These are phyloP conservation scores for Penicillium brevicompactum DNA, from an alignment of 2,329 filamentous ascomycete species.

Conservation along the genomic window DNA sequence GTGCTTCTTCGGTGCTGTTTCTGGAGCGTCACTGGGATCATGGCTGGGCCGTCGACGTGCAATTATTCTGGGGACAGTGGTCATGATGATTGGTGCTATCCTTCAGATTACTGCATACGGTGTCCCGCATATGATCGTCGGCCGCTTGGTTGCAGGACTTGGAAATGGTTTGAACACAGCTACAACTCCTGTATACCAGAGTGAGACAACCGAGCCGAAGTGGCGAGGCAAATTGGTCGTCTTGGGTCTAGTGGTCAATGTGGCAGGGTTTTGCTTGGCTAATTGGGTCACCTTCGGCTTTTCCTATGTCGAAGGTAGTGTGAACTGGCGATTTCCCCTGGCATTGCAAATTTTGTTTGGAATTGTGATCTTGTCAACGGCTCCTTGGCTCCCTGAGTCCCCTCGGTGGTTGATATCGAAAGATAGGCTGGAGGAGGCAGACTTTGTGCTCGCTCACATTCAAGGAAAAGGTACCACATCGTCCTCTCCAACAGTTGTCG, in stretches of 20 bases:
- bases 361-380: constrained; percentile 4
- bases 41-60: constrained; percentile 27
- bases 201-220: constrained; percentile 48
- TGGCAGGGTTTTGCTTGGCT: constrained; percentile 20
- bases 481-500: constrained; percentile 39
- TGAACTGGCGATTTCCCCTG: constrained; percentile 8
- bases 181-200: constrained; percentile 50
- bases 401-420: constrained; percentile 33
- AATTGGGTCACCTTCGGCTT: constrained; percentile 25
- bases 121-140: constrained; percentile 42
- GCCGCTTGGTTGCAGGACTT: constrained; percentile 53
- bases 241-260: constrained; percentile 44
- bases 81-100: constrained; percentile 30
- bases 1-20: constrained; percentile 30
- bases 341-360: constrained; percentile 3
- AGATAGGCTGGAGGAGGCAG: constrained; percentile 33
- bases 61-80: constrained; percentile 18
- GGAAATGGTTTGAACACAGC: constrained; percentile 52
- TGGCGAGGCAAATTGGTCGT: constrained; percentile 48
- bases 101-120: constrained; percentile 31
- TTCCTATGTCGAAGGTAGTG: background rate
- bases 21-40: constrained; percentile 22
- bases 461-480: constrained; percentile 33
- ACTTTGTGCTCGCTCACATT: constrained; percentile 46
- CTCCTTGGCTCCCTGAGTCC: constrained; percentile 48